Evolutionary conservation across 208 protist genomes (phyloP), one percentile per base, ranked within the genome.

Genomic region (Tritrichomonas foetus): DNA sequence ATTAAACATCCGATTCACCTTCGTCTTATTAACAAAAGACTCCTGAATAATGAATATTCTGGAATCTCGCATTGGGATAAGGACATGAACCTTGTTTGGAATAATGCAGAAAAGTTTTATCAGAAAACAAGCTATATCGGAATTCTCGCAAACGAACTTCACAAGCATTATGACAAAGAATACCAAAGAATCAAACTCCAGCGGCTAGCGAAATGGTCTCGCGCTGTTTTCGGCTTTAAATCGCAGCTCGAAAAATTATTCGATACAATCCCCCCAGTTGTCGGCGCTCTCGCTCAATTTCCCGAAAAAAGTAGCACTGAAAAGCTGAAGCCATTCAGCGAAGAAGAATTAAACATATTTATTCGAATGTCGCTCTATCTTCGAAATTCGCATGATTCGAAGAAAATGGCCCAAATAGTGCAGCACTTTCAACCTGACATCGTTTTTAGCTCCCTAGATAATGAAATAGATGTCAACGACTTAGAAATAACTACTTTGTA

Each of bases 331-430:
- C 41, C 41, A 11, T 53, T 84, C n/a, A 84, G 74, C 53, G 74
- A 84, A 53, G 74, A 84, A 84, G 74, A 84, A 84, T 53, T 84
- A 22, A 84, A 84, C 53, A n/a, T 44, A 84, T 84, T 84, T 53
- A 44, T 84, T 33, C 36, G 44, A 16, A 47, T 84, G 14, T 84
- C 74, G 1, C 25, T 47, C 49, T 84, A 84, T 53, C n/a, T 84
- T 16, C 9, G 53, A 30, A 84, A 53, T 30, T 8, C 27, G n/a
- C 8, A 53, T 22, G 74, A 84, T 53, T 47, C 44, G 1, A 49
- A 30, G 41, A 44, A 33, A 49, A 84, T 84, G 20, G 44, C 74
- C 11, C 13, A 3, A 11, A 84, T 84, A 33, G 36, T 84, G 1
- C 20, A 84, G 9, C 30, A 39, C 11, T 84, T 39, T n/a, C 74